phyloP scores from a whole-genome alignment of 2,329 filamentous ascomycete species.

The Coccinonectria pachysandricola region DNA sequence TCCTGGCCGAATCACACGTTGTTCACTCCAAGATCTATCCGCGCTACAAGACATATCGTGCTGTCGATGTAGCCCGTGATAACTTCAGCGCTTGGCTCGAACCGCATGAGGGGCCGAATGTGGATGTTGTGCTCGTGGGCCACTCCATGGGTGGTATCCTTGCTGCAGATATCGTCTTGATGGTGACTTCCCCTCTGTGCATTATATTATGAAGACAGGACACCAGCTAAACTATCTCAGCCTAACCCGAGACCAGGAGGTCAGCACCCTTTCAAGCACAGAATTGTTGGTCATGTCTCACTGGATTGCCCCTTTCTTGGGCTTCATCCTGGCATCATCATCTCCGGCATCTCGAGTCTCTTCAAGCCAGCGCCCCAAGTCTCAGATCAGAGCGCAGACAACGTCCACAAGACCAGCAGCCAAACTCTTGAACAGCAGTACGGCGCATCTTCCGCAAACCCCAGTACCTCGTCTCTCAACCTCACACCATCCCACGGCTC shows the following conservation, averaged over 20 bases:
- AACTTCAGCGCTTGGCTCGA: conserved; percentile 76
- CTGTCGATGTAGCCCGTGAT: conserved; percentile 63
- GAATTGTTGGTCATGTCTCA: conserved; percentile 69
- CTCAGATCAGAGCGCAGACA: conserved; percentile 6
- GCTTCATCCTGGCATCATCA: conserved; percentile 78
- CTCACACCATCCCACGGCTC: conserved; percentile 12
- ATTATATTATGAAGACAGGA: not conserved
- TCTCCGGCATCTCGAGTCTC: conserved; percentile 70
- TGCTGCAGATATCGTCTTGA: conserved; percentile 66
- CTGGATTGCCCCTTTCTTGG: conserved; percentile 83
- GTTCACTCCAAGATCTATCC: conserved; percentile 84
- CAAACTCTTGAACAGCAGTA: conserved; percentile 3
- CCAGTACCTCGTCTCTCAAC: conserved; percentile 10
- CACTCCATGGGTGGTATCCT: conserved; percentile 87
- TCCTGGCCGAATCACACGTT: conserved; percentile 61
- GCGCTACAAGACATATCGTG: conserved; percentile 64
- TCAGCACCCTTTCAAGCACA: conserved; percentile 50
- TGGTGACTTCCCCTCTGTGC: conserved; percentile 32
- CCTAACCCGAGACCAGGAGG: conserved; percentile 24
- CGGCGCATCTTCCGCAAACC: conserved; percentile 4
- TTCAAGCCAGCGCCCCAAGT: conserved; percentile 42
- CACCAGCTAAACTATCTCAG: conserved; percentile 12
- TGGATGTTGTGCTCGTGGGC: conserved; percentile 73
- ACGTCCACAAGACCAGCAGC: not conserved
- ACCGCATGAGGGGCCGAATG: conserved; percentile 62